phyloP scores from a whole-genome alignment of 2,329 filamentous ascomycete species.

The Talaromyces sp. region DNA sequence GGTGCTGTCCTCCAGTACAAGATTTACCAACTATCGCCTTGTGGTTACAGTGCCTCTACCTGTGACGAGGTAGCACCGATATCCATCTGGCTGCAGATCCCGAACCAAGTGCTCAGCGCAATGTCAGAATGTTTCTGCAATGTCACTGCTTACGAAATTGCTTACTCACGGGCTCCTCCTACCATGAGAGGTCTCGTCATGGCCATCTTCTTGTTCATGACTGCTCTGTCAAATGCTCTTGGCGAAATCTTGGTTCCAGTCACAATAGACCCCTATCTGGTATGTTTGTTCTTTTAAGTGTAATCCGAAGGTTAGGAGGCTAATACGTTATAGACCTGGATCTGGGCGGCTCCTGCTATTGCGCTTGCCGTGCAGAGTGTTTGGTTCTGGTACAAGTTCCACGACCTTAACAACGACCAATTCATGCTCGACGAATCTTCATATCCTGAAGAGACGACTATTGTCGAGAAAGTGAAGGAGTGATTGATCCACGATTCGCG shows the following conservation, averaged over 20 bases:
- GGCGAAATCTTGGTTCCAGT: slow-evolving; percentile 40
- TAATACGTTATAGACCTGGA: slow-evolving; percentile 8
- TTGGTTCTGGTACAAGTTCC: slow-evolving; percentile 46
- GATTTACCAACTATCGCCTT: slow-evolving; percentile 44
- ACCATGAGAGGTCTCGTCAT: slow-evolving; percentile 55
- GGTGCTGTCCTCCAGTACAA: slow-evolving; percentile 39
- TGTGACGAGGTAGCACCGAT: slow-evolving; percentile 23
- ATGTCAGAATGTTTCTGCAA: slow-evolving; percentile 55
- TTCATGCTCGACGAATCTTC: slow-evolving; percentile 30
- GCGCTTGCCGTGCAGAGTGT: slow-evolving; percentile 44
- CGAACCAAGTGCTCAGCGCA: slow-evolving; percentile 49
- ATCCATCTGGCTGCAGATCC: slow-evolving; percentile 50
- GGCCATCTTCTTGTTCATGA: slow-evolving; percentile 48
- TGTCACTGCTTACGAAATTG: slow-evolving; percentile 66
- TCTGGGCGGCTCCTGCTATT: slow-evolving; percentile 47
- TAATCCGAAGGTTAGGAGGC: neutral
- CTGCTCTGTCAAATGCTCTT: slow-evolving; percentile 49
- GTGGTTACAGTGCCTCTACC: slow-evolving; percentile 36
- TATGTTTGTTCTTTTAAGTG: neutral
- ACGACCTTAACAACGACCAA: slow-evolving; percentile 44
- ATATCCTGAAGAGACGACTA: neutral
- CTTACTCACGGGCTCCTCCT: slow-evolving; percentile 69
- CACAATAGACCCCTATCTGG: slow-evolving; percentile 43
- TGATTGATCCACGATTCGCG: neutral
- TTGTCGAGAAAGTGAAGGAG: neutral